A percentile compares a stretch with the other conserved stretches of the same genome.
phyloP scores from a whole-genome alignment of 2,329 filamentous ascomycete species.

The Fusarium sacchari region DNA sequence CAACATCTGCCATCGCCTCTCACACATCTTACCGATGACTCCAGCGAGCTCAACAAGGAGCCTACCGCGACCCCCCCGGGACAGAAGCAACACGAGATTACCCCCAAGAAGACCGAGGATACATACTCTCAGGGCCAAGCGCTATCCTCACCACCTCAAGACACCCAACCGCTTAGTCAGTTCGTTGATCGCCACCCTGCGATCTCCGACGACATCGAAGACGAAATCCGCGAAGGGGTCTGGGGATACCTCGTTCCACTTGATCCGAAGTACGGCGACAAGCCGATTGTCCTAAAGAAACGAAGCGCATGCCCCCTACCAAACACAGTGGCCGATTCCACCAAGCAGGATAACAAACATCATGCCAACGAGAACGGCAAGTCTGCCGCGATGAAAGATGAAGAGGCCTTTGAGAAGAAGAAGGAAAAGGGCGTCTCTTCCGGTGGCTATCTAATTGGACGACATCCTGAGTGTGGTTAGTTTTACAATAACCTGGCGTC shows the following conservation, averaged over 20 bases:
- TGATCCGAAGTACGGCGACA: constrained; percentile 73
- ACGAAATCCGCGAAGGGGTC: constrained; percentile 85
- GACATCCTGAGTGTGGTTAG: constrained; percentile 93
- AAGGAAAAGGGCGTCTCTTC: constrained; percentile 72
- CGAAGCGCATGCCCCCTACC: constrained; percentile 75
- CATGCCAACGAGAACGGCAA: constrained; percentile 56
- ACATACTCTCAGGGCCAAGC: constrained; percentile 56
- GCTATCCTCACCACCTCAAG: constrained; percentile 72
- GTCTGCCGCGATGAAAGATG: constrained; percentile 61
- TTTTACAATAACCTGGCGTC: neutral
- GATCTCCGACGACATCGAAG: constrained; percentile 83
- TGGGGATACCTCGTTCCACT: constrained; percentile 96
- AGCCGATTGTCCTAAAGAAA: constrained; percentile 77
- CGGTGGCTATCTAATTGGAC: constrained; percentile 88
- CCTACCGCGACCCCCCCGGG: constrained; percentile 76
- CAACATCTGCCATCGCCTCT: constrained; percentile 84
- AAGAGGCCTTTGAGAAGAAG: constrained; percentile 69
- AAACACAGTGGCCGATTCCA: constrained; percentile 52
- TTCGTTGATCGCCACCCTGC: constrained; percentile 76
- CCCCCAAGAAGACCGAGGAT: constrained; percentile 62
- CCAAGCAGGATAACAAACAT: constrained; percentile 52
- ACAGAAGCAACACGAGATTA: constrained; percentile 64
- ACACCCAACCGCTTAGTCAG: constrained; percentile 71
- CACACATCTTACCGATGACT: constrained; percentile 70
- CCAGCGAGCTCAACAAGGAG: constrained; percentile 71